phyloP scores from a whole-genome alignment of 192 early-diverging fungal genomes.

The Rhizophagus sp. region DNA sequence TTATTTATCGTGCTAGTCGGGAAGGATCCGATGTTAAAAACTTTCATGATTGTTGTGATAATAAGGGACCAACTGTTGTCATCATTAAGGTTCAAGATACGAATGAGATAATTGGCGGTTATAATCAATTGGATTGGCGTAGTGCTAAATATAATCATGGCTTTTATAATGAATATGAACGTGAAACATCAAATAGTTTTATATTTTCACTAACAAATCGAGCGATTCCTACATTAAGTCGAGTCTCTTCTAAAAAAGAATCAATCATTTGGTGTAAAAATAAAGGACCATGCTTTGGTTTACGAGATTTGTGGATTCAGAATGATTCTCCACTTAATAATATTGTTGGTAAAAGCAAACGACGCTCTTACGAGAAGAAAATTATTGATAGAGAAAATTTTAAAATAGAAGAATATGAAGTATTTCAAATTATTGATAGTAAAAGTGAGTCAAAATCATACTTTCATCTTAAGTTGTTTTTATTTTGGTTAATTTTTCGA shows the following conservation, averaged over 20 bases:
- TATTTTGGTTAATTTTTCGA: too few relatives aligned
- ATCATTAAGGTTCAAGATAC: background rate
- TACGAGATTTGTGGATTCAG: background rate
- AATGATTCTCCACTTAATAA: background rate
- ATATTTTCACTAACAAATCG: constrained; percentile 1
- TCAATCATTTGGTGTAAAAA: background rate
- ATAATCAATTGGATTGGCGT: background rate
- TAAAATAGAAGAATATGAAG: constrained; percentile 16
- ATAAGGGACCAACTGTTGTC: background rate
- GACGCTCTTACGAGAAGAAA: background rate
- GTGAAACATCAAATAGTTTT: background rate
- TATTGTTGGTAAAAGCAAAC: background rate
- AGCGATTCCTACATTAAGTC: background rate
- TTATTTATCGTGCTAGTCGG: background rate
- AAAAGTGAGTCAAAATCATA: too few relatives aligned
- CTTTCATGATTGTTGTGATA: background rate
- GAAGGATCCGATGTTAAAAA: background rate
- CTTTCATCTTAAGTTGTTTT: too few relatives aligned
- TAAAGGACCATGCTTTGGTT: constrained; percentile 10
- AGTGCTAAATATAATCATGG: background rate
- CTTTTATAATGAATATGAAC: background rate
- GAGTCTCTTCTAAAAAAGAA: background rate
- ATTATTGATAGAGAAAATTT: constrained; percentile 4
- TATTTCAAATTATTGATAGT: constrained; percentile 2
- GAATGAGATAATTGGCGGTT: background rate